Evolutionary conservation across 2,329 filamentous ascomycete genomes (phyloP).

Genomic region (Sporothrix dimorphospora): DNA sequence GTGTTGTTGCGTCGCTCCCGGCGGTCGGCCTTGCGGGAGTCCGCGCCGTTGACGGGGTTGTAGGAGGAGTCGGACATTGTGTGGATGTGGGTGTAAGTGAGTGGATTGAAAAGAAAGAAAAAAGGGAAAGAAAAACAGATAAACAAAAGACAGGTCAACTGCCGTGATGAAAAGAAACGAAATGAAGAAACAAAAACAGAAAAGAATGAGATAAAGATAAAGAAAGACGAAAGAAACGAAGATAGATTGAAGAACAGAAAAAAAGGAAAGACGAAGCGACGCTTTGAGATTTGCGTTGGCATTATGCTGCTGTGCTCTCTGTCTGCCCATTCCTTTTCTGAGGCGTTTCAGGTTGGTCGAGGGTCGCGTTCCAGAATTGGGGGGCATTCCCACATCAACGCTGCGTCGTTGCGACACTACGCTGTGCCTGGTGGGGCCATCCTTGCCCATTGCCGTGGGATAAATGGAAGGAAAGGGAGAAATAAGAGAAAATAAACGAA

Average conservation of each 20-base stretch:
- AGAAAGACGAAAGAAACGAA: background rate
- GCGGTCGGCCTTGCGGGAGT: slow-evolving; percentile 9
- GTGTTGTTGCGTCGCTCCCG: too few species aligned
- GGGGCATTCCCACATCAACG: background rate
- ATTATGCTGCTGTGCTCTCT: background rate
- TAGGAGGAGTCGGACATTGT: slow-evolving; percentile 16
- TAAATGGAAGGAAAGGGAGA: background rate
- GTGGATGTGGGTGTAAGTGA: background rate
- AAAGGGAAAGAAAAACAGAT: background rate
- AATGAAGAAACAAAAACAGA: background rate
- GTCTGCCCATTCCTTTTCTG: slow-evolving; percentile 1
- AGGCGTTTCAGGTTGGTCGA: slow-evolving; percentile 23
- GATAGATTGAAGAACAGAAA: background rate
- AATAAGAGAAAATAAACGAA: background rate
- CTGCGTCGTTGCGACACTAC: background rate
- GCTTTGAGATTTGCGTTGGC: background rate
- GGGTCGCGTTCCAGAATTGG: slow-evolving; percentile 14
- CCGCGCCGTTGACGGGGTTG: slow-evolving; percentile 21
- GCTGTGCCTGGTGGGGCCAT: background rate
- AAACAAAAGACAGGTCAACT: background rate
- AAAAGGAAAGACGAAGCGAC: background rate
- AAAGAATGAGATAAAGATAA: background rate
- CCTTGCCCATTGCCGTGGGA: background rate
- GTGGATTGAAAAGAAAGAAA: background rate
- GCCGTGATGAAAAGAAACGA: background rate